Evolutionary conservation across 495 filamentous ascomycete species (phyloP), one percentile per base, ranked within the genome.

Genomic region (Beverwykella pulmonaria): DNA sequence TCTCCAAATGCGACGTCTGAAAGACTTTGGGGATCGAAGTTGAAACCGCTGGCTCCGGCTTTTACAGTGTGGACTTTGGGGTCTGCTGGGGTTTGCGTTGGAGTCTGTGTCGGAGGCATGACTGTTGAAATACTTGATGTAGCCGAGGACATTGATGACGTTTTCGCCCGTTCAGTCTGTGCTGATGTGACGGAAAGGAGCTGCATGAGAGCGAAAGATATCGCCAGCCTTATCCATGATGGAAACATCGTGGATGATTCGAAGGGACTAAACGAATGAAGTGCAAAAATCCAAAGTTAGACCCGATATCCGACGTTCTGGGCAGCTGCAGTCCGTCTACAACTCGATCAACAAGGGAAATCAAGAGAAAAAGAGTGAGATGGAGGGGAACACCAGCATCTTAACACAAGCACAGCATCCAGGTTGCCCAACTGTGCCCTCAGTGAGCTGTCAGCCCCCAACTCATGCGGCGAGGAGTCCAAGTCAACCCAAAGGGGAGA

Each of bases 1-100:
- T 79, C 77, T 14, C 75, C 75, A n/a, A 63, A 55, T 7, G 50
- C 22, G 14, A 74, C 76, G 47, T 62, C n/a, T 7, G 64, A 60
- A 4, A 65, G 27, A 23, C 70, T 25, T 5, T 53, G 59, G 4
- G 75, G 75, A 23, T 61, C 32, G 55, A 69, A 75, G 8, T 60
- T 39, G 39, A 69, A 62, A 6, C 30, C 26, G 4, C 36, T 53
- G n/a, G 70, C 58, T 32, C 67, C 74, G n/a, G 75, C 75, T 14
- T 54, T 63, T 17, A 77, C 70, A 4, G 49, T 63, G 59, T 71
- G 65, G 1, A 64, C 67, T 46, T 62, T 44, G 30, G 65, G 50
- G 8, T 26, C 65, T 39, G 46, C 48, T 53, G 64, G n/a, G 5
- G 63, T 36, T 0, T 34, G 20, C 25, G 62, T 34, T 12, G 30